Evolutionary conservation across 768 basidiomycete genomes (phyloP).

Genomic region (Xanthoconium stramineum): DNA sequence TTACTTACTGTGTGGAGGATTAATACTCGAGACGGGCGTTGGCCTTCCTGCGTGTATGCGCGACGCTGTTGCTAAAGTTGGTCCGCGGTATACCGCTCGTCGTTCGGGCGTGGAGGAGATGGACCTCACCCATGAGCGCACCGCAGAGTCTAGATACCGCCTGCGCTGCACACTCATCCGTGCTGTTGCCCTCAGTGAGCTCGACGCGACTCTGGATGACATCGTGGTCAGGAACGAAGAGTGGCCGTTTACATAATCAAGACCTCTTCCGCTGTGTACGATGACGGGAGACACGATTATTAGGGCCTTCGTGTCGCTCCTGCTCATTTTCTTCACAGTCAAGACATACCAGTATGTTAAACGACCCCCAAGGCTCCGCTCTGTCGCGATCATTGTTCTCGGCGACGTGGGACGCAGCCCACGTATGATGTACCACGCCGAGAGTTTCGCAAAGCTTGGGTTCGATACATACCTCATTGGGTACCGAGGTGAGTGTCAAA

Average conservation of each 20-base stretch:
- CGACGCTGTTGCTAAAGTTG: conserved; percentile 35
- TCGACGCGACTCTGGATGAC: conserved; percentile 15
- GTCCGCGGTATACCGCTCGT: conserved; percentile 28
- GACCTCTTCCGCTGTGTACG: background rate
- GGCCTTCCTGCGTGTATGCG: conserved; percentile 17
- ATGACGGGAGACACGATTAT: conserved; percentile 4
- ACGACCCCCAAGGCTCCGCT: conserved; percentile 42
- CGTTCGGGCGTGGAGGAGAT: conserved; percentile 22
- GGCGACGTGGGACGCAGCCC: conserved; percentile 97
- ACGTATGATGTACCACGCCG: conserved; percentile 98
- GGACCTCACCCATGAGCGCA: conserved; percentile 22
- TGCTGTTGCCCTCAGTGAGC: conserved; percentile 13
- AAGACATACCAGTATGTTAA: conserved; percentile 16
- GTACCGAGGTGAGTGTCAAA: conserved; percentile 64
- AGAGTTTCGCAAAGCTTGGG: conserved; percentile 79
- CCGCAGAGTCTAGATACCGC: conserved; percentile 4
- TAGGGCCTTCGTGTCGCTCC: conserved; percentile 7
- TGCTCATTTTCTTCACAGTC: conserved; percentile 15
- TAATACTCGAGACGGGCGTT: background rate
- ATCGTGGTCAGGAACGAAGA: conserved; percentile 15
- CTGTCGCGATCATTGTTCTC: conserved; percentile 87
- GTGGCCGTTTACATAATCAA: conserved; percentile 21
- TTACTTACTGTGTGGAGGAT: conserved; percentile 36
- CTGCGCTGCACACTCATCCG: conserved; percentile 2
- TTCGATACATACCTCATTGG: conserved; percentile 83